Evolutionary conservation across 768 basidiomycete genomes (phyloP).

Genomic region (Mycena vulgaris): DNA sequence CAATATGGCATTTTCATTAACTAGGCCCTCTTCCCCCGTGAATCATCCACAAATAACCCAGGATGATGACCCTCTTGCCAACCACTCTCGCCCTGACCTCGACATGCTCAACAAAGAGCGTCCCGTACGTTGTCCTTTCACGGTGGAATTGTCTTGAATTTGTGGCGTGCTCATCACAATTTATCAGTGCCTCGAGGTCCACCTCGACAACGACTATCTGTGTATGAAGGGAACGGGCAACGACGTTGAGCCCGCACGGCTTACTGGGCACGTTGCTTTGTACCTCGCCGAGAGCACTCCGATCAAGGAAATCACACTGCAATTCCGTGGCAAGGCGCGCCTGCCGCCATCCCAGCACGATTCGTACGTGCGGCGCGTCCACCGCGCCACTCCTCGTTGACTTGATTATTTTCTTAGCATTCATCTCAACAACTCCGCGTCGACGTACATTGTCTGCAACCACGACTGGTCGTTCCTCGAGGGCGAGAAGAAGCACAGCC

Average conservation of each 20-base stretch:
- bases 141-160: background rate
- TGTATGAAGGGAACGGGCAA: conserved; percentile 84
- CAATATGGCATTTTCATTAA: conserved; percentile 35
- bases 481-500: conserved; percentile 81
- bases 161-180: background rate
- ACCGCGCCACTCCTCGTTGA: background rate
- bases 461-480: conserved; percentile 97
- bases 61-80: conserved; percentile 27
- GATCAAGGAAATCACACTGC: conserved; percentile 87
- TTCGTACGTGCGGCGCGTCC: conserved; percentile 64
- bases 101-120: conserved; percentile 38
- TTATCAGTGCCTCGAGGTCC: conserved; percentile 72
- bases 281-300: conserved; percentile 87
- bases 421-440: conserved; percentile 59
- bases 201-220: conserved; percentile 79
- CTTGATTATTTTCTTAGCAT: conserved; percentile 45
- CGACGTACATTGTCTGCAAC: conserved; percentile 77
- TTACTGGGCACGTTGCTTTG: conserved; percentile 87
- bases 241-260: conserved; percentile 86
- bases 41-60: conserved; percentile 31
- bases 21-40: conserved; percentile 33
- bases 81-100: conserved; percentile 26
- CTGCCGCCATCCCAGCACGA: conserved; percentile 73
- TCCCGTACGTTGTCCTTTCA: conserved; percentile 15
- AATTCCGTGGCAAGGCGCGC: conserved; percentile 87